phyloP scores from a whole-genome alignment of 768 basidiomycete species.

The Chalciporus piperatus region DNA sequence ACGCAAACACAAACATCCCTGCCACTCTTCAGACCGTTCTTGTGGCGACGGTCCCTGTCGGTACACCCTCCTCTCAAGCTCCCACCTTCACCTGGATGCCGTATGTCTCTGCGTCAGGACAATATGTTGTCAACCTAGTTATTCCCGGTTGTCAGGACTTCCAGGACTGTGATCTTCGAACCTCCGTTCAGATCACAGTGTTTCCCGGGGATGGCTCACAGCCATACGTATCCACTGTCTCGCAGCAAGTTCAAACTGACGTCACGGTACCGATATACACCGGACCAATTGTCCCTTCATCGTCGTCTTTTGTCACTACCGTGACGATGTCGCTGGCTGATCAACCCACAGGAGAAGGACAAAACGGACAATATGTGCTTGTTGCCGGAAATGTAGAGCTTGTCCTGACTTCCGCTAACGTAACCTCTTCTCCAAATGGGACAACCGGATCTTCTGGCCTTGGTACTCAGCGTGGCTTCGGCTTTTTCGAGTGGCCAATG shows the following conservation, averaged over 20 bases:
- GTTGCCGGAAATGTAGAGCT: conserved; percentile 88
- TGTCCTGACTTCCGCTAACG: conserved; percentile 61
- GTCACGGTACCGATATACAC: conserved; percentile 63
- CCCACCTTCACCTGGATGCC: conserved; percentile 89
- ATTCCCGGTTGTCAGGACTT: conserved; percentile 84
- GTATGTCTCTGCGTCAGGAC: conserved; percentile 85
- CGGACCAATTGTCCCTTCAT: conserved; percentile 78
- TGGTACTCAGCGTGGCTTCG: conserved; percentile 56
- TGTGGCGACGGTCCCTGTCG: conserved; percentile 62
- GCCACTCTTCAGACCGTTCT: conserved; percentile 79
- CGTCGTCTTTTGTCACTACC: conserved; percentile 67
- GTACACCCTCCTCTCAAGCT: conserved; percentile 54
- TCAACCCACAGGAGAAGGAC: conserved; percentile 58
- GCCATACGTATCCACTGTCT: conserved; percentile 67
- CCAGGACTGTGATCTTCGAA: conserved; percentile 77
- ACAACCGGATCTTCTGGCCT: conserved; percentile 30
- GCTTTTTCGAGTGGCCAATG: conserved; percentile 88
- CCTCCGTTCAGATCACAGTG: conserved; percentile 78
- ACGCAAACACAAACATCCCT: conserved; percentile 68
- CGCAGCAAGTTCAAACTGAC: conserved; percentile 70
- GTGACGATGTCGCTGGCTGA: conserved; percentile 73
- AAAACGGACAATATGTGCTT: conserved; percentile 69
- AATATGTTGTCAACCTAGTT: conserved; percentile 80
- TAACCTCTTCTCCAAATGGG: conserved; percentile 34
- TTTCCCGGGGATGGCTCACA: conserved; percentile 69